Evolutionary conservation across 306 rosid genomes (phyloP).

Genomic region (Medicago ruthenica): DNA sequence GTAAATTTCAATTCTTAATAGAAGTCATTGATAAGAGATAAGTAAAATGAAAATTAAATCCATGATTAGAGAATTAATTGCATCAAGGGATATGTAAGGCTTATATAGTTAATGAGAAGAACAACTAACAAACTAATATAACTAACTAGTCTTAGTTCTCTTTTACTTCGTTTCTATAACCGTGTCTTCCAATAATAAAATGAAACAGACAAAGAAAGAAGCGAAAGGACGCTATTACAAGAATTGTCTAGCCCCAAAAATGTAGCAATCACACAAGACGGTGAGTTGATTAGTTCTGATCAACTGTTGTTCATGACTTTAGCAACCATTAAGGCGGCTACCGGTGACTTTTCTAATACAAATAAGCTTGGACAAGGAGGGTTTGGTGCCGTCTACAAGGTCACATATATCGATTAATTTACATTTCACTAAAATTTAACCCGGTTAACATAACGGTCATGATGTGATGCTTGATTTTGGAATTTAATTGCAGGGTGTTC

Average conservation of each 20-base stretch:
- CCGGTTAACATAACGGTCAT: background rate
- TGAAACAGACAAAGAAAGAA: conserved; percentile 47
- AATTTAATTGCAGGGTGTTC: conserved; percentile 55
- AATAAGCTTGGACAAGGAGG: conserved; percentile 62
- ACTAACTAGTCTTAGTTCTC: background rate
- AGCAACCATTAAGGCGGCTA: conserved; percentile 37
- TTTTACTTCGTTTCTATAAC: background rate
- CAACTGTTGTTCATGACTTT: conserved; percentile 51
- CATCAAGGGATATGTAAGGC: no score
- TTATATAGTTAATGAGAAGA: no score
- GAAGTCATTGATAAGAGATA: no score
- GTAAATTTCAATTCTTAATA: background rate
- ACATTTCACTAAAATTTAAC: background rate
- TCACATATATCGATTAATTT: background rate
- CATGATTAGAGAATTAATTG: no score
- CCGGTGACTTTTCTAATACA: conserved; percentile 49
- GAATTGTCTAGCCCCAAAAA: conserved; percentile 42
- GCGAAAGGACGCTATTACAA: conserved; percentile 37
- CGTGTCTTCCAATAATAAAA: background rate
- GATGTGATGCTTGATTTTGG: background rate
- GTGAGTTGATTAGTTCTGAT: conserved; percentile 57
- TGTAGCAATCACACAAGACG: conserved; percentile 55
- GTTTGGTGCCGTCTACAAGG: conserved; percentile 51
- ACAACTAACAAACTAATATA: background rate
- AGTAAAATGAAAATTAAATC: no score